A percentile compares a stretch with the other conserved stretches of the same genome.
Conservation (phyloP, 495 filamentous ascomycete genomes). For the Daldinia decipiens region DNA sequence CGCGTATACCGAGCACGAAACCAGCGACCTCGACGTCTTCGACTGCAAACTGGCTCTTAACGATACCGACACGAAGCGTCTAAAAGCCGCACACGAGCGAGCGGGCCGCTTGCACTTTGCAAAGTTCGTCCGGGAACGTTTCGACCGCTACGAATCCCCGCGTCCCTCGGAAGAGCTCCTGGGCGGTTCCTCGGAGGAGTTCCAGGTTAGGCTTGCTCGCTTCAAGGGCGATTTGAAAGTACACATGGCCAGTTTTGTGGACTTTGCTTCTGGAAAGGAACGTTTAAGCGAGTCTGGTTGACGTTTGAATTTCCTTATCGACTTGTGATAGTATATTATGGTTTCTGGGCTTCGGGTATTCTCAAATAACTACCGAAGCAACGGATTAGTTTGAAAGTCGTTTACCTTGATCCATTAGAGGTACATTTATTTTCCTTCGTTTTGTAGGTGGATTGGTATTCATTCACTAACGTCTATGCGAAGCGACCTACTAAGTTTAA, state of each 20-base stretch:
- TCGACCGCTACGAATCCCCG: no score
- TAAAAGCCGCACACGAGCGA: background rate
- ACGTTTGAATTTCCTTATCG: background rate
- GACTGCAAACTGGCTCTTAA: background rate
- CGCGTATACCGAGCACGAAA: background rate
- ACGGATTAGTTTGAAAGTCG: no score
- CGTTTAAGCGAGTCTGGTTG: background rate
- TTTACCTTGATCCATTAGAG: no score
- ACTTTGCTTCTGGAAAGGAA: background rate
- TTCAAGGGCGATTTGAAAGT: background rate
- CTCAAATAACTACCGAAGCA: no score
- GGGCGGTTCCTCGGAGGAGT: background rate
- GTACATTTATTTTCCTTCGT: no score
- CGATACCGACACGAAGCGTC: background rate
- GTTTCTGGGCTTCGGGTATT: no score
- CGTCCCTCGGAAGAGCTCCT: background rate
- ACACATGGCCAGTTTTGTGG: background rate
- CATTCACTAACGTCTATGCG: no score
- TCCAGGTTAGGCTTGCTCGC: background rate
- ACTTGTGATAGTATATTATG: no score
- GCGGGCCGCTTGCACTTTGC: slow-evolving; percentile 2
- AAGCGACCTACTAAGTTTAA: no score
- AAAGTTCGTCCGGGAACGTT: background rate
- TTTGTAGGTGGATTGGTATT: no score
- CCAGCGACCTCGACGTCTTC: background rate